These are phyloP conservation scores for Pyricularia sp. DNA, from an alignment of 2,329 filamentous ascomycete species.

Conservation along the genomic window DNA sequence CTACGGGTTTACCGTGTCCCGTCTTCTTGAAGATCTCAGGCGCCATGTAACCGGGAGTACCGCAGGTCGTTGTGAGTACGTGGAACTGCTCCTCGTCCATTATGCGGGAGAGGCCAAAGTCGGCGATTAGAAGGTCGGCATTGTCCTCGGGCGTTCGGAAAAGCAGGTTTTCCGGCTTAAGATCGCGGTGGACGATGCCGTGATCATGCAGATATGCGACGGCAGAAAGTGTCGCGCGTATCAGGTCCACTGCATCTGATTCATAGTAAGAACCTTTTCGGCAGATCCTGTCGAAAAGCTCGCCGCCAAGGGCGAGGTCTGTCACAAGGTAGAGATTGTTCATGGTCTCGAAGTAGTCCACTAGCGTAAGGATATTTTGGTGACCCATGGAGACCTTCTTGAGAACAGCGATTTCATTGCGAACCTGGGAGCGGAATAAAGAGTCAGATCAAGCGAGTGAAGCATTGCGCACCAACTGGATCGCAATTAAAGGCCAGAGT, in stretches of 20 bases:
- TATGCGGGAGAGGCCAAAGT: slow-evolving; percentile 91
- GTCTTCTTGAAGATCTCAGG: slow-evolving; percentile 99
- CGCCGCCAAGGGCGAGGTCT: slow-evolving; percentile 89
- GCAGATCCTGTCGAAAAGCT: slow-evolving; percentile 97
- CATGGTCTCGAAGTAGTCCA: slow-evolving; percentile 99
- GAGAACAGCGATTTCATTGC: slow-evolving; percentile 95
- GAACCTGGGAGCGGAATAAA: slow-evolving; percentile 47
- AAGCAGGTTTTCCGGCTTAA: slow-evolving; percentile 94
- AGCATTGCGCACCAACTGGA: not conserved
- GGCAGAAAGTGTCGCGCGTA: slow-evolving; percentile 90
- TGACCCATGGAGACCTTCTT: slow-evolving; percentile 99
- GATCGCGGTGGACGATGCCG: slow-evolving; percentile 93
- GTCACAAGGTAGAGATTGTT: slow-evolving; percentile 99
- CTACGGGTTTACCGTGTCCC: slow-evolving; percentile 94
- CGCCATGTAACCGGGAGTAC: slow-evolving; percentile 97
- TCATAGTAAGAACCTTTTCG: slow-evolving; percentile 98
- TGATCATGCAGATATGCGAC: slow-evolving; percentile 98
- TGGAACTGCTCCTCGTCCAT: slow-evolving; percentile 99
- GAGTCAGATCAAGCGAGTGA: not conserved
- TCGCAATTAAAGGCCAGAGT: not conserved
- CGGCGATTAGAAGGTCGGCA: slow-evolving; percentile 90
- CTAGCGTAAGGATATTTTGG: slow-evolving; percentile 93
- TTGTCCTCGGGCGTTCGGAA: slow-evolving; percentile 98
- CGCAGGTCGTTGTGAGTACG: slow-evolving; percentile 93
- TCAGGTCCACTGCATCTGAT: slow-evolving; percentile 89